Evolutionary conservation across 129 eudicot genomes (phyloP), one percentile per base, ranked within the genome.

Genomic region (Calendula officinalis): DNA sequence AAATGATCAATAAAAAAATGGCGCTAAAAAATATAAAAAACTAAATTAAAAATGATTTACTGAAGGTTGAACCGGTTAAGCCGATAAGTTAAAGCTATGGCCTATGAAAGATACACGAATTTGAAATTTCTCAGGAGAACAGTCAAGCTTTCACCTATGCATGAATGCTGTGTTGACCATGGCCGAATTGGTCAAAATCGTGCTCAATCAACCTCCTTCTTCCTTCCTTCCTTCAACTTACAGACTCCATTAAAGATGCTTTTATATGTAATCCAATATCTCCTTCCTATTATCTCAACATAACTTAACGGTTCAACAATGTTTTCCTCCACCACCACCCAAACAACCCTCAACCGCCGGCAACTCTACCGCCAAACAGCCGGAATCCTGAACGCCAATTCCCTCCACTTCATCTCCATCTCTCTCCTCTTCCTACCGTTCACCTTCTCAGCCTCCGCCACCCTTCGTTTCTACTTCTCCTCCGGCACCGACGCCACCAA

Each of bases 391-490:
- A 66, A 47, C 71, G 64, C 81, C 51, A 72, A 83, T 78, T 32
- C 78, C 8, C 77, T 78, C 73, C 96, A 88, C 62, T 85, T 82
- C 90, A 43, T 69, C 34, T 70, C 76, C 64, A 86, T 88, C 57
- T 75, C 96, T 5, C 49, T 78, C 80, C 82, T 80, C 72, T 85
- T 85, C 72, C 61, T 88, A 70, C 92, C 92, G 27, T 62, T 80
- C 33, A 77, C 87, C 52, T 65, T 82, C 75, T 55, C 62, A 64
- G 58, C 76, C 66, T 39, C 60, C 48, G 37, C 82, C 49, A 69
- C 85, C 14, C 53, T 63, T 57, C 56, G 72, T 8, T 71, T 68
- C 33, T 32, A 60, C 32, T 17, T 51, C 38, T 15, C 83, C 54
- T 43, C 77, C 57, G 41, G 51, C 44, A 14, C 78, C 36, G 63